phyloP scores from a whole-genome alignment of 306 rosid species.

The Sophora flavescens region DNA sequence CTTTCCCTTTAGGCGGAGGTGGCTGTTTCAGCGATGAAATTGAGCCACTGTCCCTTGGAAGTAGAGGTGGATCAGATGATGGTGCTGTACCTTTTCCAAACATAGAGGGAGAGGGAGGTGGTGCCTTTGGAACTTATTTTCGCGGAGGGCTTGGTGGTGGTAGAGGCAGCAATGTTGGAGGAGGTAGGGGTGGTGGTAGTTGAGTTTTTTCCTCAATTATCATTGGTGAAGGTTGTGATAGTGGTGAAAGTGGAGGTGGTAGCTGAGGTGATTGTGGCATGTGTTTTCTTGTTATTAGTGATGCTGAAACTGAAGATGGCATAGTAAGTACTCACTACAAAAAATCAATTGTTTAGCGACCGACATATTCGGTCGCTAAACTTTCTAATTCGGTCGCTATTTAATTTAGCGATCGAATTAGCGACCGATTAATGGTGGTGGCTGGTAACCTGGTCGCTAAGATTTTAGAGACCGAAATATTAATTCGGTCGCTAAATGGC shows the following conservation, averaged over 20 bases:
- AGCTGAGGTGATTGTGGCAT: constrained; percentile 29
- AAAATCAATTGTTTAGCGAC: no score
- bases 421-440: no score
- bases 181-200: background rate
- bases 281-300: constrained; percentile 28
- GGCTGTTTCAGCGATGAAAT: constrained; percentile 58
- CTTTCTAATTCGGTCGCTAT: no score
- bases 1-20: constrained; percentile 51
- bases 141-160: constrained; percentile 25
- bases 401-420: no score
- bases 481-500: no score
- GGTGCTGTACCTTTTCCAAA: constrained; percentile 4
- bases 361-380: no score
- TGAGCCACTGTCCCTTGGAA: constrained; percentile 46
- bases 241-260: constrained; percentile 28
- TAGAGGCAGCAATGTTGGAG: constrained; percentile 18
- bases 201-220: constrained; percentile 48
- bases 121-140: background rate
- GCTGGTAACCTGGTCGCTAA: no score
- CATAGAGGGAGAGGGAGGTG: background rate
- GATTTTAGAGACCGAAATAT: no score
- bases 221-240: constrained; percentile 44
- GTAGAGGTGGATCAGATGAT: constrained; percentile 52
- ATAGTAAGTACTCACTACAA: constrained; percentile 10
- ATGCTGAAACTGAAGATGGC: constrained; percentile 33